Percentiles rank a stretch among this genome's conserved stretches.
Conservation (phyloP, 768 basidiomycete species). For the Tephrocybe sp. region DNA sequence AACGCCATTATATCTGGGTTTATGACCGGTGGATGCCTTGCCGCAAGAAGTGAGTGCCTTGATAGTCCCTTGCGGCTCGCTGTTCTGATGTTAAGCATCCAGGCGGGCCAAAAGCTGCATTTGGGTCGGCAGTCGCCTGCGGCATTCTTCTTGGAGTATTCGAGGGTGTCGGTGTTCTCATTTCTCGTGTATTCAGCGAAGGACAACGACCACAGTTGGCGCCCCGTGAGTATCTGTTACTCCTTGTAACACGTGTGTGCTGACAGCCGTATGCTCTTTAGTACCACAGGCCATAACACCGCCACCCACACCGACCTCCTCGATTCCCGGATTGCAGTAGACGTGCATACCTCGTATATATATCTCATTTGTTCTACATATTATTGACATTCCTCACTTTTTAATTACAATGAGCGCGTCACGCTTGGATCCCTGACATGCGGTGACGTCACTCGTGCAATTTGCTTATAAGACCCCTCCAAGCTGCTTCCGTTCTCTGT, state of each 20-base stretch:
- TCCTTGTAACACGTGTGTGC: constrained; percentile 4
- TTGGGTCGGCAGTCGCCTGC: constrained; percentile 93
- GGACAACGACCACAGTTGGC: constrained; percentile 78
- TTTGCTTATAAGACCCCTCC: constrained; percentile 18
- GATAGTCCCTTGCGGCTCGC: neutral
- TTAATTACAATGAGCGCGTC: constrained; percentile 8
- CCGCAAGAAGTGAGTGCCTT: constrained; percentile 78
- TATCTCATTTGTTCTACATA: constrained; percentile 34
- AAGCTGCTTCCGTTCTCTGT: neutral
- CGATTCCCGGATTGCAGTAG: constrained; percentile 50
- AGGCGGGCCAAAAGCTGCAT: constrained; percentile 92
- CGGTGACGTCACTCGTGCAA: constrained; percentile 19
- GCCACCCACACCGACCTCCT: constrained; percentile 41
- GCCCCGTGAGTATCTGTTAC: constrained; percentile 53
- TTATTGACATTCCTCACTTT: constrained; percentile 13
- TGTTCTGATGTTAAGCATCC: constrained; percentile 7
- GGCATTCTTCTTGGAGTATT: constrained; percentile 95
- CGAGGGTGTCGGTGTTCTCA: constrained; percentile 92
- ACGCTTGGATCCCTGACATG: neutral
- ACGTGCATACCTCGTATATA: constrained; percentile 38
- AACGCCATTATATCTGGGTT: constrained; percentile 99
- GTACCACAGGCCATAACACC: constrained; percentile 60
- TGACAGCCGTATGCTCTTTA: constrained; percentile 23
- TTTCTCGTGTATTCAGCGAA: constrained; percentile 87
- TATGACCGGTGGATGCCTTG: constrained; percentile 96